Evolutionary conservation across 768 basidiomycete species (phyloP).

Genomic region (Mycena filopes): DNA sequence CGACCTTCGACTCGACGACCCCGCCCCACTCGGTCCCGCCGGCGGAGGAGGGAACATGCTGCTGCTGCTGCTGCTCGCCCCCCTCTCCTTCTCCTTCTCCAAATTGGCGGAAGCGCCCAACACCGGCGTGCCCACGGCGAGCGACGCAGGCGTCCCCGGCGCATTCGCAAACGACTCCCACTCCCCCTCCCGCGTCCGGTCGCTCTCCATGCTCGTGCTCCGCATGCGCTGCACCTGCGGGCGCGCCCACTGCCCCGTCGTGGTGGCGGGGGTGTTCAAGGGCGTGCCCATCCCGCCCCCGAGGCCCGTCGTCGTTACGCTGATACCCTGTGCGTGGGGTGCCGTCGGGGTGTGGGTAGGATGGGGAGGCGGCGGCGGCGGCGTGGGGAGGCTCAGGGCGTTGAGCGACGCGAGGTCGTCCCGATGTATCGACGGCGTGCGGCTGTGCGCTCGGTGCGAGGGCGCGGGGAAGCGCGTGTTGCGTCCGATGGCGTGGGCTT

Average conservation of each 20-base stretch:
- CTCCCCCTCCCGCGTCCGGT: neutral
- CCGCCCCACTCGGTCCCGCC: conserved; percentile 52
- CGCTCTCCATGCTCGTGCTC: conserved; percentile 8
- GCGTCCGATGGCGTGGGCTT: conserved; percentile 91
- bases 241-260: too few species aligned
- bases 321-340: too few species aligned
- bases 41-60: conserved; percentile 71
- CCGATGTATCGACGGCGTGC: conserved; percentile 15
- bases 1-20: conserved; percentile 66
- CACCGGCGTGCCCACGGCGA: conserved; percentile 5
- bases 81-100: neutral
- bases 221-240: too few species aligned
- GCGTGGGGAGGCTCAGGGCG: conserved; percentile 4
- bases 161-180: too few species aligned
- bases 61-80: neutral
- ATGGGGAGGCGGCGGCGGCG: too few species aligned
- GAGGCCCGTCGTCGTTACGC: too few species aligned
- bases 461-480: conserved; percentile 75
- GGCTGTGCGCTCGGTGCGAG: conserved; percentile 59
- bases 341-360: too few species aligned
- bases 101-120: too few species aligned
- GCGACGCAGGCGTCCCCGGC: neutral
- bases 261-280: neutral
- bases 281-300: conserved; percentile 6
- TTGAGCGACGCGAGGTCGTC: conserved; percentile 67